Evolutionary conservation across 345 rosid species (phyloP).

Genomic region (Citrus medica): DNA sequence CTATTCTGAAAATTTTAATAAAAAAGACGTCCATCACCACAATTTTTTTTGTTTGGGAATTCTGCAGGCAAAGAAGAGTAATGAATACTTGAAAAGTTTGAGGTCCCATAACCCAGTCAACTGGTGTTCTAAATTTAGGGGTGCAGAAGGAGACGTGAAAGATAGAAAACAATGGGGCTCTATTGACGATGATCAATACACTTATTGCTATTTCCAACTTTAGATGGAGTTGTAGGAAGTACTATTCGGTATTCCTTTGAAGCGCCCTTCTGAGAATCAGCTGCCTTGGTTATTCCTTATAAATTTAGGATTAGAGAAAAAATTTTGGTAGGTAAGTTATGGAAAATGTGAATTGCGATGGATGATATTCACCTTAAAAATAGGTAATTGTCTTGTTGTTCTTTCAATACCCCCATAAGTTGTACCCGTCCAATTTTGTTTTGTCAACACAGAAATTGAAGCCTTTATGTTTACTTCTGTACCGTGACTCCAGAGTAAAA

Average conservation of each 20-base stretch:
- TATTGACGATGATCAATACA: no score
- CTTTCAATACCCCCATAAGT: not conserved
- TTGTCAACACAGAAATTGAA: not conserved
- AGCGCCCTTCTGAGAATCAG: not conserved
- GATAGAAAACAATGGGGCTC: not conserved
- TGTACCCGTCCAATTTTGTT: not conserved
- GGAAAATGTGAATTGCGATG: not conserved
- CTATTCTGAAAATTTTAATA: not conserved
- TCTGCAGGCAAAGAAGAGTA: constrained; percentile 42
- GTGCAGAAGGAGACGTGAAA: not conserved
- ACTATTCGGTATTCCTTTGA: not conserved
- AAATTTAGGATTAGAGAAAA: not conserved
- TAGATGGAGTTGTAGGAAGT: not conserved
- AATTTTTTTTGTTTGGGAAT: not conserved
- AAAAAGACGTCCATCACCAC: not conserved
- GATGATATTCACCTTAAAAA: not conserved
- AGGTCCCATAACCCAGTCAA: not conserved
- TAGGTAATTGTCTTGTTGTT: not conserved
- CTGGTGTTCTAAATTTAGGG: not conserved
- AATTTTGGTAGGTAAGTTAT: not conserved
- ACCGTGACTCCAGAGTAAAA: not conserved
- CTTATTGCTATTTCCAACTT: not conserved
- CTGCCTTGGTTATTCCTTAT: not conserved
- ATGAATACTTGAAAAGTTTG: not conserved
- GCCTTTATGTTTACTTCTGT: not conserved